Conservation (phyloP, 108 stramenopile genomes). For the Cyclostephanos invisitatus region DNA sequence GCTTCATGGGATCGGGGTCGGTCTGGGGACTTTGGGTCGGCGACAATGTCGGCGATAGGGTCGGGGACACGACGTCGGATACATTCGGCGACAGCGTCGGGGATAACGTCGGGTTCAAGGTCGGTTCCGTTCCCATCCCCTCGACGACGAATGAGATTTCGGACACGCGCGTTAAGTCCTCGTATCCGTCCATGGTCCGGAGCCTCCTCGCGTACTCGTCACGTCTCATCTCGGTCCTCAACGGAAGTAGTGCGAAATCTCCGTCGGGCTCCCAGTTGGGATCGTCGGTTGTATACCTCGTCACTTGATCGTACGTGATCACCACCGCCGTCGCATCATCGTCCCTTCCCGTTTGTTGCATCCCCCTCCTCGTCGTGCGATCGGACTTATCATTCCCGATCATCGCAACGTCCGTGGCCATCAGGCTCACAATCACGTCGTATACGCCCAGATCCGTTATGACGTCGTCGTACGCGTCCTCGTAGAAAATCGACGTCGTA, state of each 20-base stretch:
- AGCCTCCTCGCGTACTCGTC: conserved; percentile 23
- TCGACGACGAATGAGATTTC: conserved; percentile 3
- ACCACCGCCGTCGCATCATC: conserved; percentile 14
- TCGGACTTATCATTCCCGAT: neutral
- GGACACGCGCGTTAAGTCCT: conserved; percentile 25
- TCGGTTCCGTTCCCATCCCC: conserved; percentile 54
- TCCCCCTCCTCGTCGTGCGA: neutral
- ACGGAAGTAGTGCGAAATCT: conserved; percentile 19
- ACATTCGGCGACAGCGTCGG: neutral
- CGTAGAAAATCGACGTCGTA: conserved; percentile 5
- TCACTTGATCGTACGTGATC: conserved; percentile 38
- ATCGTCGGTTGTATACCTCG: conserved; percentile 19
- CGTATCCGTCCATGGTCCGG: conserved; percentile 27
- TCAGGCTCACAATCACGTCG: conserved; percentile 1
- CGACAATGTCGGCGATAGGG: too few species aligned
- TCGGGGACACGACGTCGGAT: neutral
- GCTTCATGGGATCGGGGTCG: too few species aligned
- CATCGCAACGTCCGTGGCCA: neutral
- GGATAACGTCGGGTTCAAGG: conserved; percentile 12
- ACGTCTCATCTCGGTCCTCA: conserved; percentile 12
- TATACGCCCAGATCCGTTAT: neutral
- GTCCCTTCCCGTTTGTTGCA: conserved; percentile 7
- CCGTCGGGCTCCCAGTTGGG: conserved; percentile 6
- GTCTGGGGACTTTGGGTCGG: too few species aligned
- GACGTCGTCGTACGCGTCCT: neutral